A percentile compares a stretch with the other conserved stretches of the same genome.
These are phyloP conservation scores for Chrysoporthe deuterocubensis DNA, from an alignment of 2,329 filamentous ascomycete genomes.

Conservation along the genomic window DNA sequence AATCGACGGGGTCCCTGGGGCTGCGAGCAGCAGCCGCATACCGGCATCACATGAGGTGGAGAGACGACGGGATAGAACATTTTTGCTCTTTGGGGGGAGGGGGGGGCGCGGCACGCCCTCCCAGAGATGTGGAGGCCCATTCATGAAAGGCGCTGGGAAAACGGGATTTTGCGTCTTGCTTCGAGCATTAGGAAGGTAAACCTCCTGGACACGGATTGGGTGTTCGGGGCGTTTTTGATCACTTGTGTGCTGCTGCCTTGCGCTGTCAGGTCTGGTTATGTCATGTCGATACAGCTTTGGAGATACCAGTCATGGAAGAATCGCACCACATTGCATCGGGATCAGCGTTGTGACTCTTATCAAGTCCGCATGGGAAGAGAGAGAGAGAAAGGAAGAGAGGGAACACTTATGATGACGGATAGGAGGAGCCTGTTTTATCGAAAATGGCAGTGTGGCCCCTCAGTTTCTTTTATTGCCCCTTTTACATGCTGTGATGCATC, in stretches of 20 bases:
- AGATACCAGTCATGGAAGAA: conserved; percentile 17
- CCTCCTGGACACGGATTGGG: conserved; percentile 12
- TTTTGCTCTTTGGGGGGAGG: too few species aligned
- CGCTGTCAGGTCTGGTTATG: conserved; percentile 20
- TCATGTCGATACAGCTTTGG: conserved; percentile 24
- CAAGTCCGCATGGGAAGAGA: not conserved
- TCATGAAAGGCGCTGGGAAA: conserved; percentile 5
- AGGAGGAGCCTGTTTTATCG: not conserved
- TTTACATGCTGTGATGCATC: not conserved
- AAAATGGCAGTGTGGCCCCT: not conserved
- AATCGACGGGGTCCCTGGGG: too few species aligned
- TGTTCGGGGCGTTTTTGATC: conserved; percentile 29
- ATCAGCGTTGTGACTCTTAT: not conserved
- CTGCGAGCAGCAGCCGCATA: not conserved
- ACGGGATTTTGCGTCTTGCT: not conserved
- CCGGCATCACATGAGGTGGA: not conserved
- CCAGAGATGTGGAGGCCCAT: not conserved
- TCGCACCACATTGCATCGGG: not conserved
- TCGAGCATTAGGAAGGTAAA: conserved; percentile 1
- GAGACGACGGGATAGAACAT: not conserved
- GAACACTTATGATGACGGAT: not conserved
- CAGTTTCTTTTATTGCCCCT: not conserved
- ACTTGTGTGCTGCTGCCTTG: conserved; percentile 7
- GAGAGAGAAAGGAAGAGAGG: not conserved
- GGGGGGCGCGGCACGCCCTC: not conserved